Evolutionary conservation across 805 yeast genomes (phyloP), one percentile per base, ranked within the genome.

Genomic region (Wickerhamomyces subpelliculosus): DNA sequence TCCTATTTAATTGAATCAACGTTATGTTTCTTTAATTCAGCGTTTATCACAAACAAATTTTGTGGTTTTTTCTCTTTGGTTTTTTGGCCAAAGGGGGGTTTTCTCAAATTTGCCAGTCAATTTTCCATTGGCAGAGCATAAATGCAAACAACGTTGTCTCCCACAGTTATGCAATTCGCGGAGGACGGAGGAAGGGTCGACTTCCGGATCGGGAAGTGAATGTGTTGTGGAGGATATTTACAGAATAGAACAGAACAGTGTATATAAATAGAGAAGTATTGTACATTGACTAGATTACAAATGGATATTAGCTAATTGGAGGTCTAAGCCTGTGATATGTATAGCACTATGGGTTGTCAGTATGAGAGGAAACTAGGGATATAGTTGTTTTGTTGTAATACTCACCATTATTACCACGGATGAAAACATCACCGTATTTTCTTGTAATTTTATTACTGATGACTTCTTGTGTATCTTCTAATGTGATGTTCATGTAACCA

Each of bases 401-500:
- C 80, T 61, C 67, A 71, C 88, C 93, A 56, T 84, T 82, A 55
- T 85, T 86, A 27, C 95, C 95, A 61, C 95, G 75, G 47, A 87
- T 76, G 55, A 87, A 87, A 22, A 85, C 88, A 59, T 85, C 95
- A 24, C 85, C 85, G 44, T 77, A 80, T 21, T 61, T 64, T 44
- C 71, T 74, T 27, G 71, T 73, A 32, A 58, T 54, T 34, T 68
- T 67, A 7, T 73, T 73, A 37, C 65, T 63, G 25, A 75, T 74
- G 32, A 62, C 60, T 55, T 93, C 98, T 34, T 75, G 69, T 4
- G 95, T 78, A 43, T 79, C 72, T 39, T 84, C 87, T 46, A 93
- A 70, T 2, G 90, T 95, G 35, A 93, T 82, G 62, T 93, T 93
- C 96, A 93, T 88, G 66, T 80, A 93, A 8, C 97, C 97, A 58